These are phyloP conservation scores for Actinomortierella ambigua DNA, from an alignment of 371 early-diverging fungal genomes.

Conservation along the genomic window DNA sequence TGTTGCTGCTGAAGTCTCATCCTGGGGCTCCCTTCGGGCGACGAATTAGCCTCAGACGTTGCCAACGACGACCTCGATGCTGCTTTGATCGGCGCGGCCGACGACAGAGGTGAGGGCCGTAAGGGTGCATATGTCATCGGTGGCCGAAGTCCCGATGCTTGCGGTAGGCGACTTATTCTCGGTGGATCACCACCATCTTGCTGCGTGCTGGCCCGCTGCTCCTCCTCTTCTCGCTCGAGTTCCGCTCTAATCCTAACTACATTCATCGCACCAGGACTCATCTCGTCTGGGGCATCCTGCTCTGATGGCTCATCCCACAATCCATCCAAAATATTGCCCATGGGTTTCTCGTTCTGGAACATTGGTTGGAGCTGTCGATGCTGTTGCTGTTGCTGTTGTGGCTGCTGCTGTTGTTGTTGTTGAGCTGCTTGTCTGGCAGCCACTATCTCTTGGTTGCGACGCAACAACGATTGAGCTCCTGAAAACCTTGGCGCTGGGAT, in stretches of 20 bases:
- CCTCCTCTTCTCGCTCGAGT: slow-evolving; percentile 16
- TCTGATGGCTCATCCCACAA: slow-evolving; percentile 21
- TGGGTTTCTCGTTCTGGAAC: not conserved
- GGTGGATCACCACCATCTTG: not conserved
- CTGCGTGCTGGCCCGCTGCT: not conserved
- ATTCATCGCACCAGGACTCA: slow-evolving; percentile 28
- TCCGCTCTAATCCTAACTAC: slow-evolving; percentile 31
- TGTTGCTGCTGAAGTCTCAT: too few relatives aligned
- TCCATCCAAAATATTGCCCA: slow-evolving; percentile 32
- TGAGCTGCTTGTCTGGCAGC: slow-evolving; percentile 4
- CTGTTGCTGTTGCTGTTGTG: not conserved
- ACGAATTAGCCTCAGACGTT: too few relatives aligned
- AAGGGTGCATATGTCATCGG: slow-evolving; percentile 3
- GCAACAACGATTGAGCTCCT: slow-evolving; percentile 10
- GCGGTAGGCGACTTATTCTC: not conserved
- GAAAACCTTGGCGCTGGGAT: not conserved
- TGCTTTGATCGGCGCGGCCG: slow-evolving; percentile 4
- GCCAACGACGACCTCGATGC: slow-evolving; percentile 6
- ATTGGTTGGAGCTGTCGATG: slow-evolving; percentile 3
- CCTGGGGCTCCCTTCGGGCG: too few relatives aligned
- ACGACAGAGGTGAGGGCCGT: slow-evolving; percentile 8
- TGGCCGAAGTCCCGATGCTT: slow-evolving; percentile 5
- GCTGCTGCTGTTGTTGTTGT: not conserved
- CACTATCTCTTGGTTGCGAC: slow-evolving; percentile 15
- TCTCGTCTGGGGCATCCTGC: slow-evolving; percentile 21